Percentiles rank a stretch among this genome's conserved stretches.
phyloP scores from a whole-genome alignment of 2,329 filamentous ascomycete genomes.

The Teratosphaeria zuluensis region DNA sequence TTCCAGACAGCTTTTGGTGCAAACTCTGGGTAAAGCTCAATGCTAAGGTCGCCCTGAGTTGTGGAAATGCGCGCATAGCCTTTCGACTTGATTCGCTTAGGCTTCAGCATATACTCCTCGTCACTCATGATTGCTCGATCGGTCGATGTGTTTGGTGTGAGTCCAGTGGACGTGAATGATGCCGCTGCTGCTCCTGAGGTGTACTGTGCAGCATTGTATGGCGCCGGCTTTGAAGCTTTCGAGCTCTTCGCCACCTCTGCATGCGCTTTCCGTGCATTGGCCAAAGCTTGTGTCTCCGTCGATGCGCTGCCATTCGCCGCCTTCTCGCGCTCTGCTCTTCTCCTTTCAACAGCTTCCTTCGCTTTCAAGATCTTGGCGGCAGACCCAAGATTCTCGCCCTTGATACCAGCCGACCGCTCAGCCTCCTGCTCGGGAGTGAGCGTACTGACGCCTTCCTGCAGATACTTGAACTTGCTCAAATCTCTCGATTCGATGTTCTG shows the following conservation, averaged over 20 bases:
- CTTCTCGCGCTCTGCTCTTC: constrained; percentile 58
- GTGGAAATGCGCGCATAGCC: constrained; percentile 89
- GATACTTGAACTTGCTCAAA: constrained; percentile 76
- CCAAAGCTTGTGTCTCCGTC: constrained; percentile 34
- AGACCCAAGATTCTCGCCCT: constrained; percentile 68
- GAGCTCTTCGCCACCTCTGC: constrained; percentile 18
- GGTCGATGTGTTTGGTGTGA: constrained; percentile 83
- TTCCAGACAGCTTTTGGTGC: constrained; percentile 96
- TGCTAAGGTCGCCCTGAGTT: constrained; percentile 70
- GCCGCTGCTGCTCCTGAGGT: constrained; percentile 87
- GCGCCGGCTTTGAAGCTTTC: constrained; percentile 30
- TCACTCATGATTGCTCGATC: constrained; percentile 80
- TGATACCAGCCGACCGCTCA: constrained; percentile 55
- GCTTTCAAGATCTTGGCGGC: constrained; percentile 77
- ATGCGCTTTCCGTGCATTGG: constrained; percentile 47
- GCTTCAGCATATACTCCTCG: constrained; percentile 94
- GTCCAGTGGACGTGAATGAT: constrained; percentile 87
- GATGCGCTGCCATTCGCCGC: constrained; percentile 4
- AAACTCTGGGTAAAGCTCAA: constrained; percentile 84
- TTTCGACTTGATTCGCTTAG: constrained; percentile 76
- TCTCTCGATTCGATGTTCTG: constrained; percentile 78
- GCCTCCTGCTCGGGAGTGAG: constrained; percentile 61
- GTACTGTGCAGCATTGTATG: constrained; percentile 79
- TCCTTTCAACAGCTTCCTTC: constrained; percentile 87
- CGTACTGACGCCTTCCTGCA: constrained; percentile 66